Evolutionary conservation across 139 green algal species (phyloP), one percentile per base, ranked within the genome.

Genomic region (Pseudopediastrum boryanum): DNA sequence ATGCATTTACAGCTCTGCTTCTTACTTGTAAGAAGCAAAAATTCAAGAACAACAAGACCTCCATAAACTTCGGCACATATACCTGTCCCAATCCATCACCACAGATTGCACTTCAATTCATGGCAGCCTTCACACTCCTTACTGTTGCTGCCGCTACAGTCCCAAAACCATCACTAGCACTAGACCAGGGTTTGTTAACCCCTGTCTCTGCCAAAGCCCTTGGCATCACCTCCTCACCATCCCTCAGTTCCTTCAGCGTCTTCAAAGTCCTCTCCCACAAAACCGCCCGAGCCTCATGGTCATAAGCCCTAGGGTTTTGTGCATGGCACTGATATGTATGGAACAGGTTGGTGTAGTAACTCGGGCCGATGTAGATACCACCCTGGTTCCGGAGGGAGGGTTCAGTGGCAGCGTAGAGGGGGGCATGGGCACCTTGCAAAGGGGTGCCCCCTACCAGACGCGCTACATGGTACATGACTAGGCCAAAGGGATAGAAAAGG

Each of bases 341-440:
- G 44, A 74, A 74, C 4, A 61, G 27, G 46, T 81, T 81, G 35
- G 46, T 58, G 2, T 21, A 16, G 46, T 81, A 81, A 1, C 36
- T 29, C 4, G 73, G 73, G n/a, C 74, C 74, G n/a, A 81, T 74
- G 62, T 67, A 81, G 8, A 13, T n/a, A 8, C 74, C 74, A 8
- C 74, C 74, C 62, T 81, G 65, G 35, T 63, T 63, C 33, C 6
- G n/a, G 10, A 81, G 74, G 62, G 65, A 29, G 3, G 74, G 61
- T 35, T 41, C 33, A 33, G 74, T 74, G 38, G 74, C 74, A 33
- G 74, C 74, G 36, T 74, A 81, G 23, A 81, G 51, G 29, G 56
- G 62, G 61, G 44, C 66, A 39, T 66, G 61, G 6, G 74, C 74
- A 16, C 74, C 74, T 48, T 74, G 62, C 25, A 44, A 29, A 3